Evolutionary conservation across 2,329 filamentous ascomycete genomes (phyloP).

Genomic region (Cladophialophora bantiana): DNA sequence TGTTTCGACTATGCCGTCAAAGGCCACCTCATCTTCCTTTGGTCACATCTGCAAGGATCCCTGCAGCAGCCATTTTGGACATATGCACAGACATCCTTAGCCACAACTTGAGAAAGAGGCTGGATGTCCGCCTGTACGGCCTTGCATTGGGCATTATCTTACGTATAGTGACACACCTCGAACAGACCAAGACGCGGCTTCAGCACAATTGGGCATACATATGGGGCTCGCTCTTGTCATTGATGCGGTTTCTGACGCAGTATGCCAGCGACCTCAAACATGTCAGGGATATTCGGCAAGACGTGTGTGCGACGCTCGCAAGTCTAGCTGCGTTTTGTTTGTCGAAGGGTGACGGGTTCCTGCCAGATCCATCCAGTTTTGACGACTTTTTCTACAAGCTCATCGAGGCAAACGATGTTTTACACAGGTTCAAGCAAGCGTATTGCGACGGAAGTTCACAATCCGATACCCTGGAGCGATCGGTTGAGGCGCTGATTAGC

Average conservation of each 20-base stretch:
- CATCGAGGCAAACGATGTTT: slow-evolving; percentile 82
- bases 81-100: slow-evolving; percentile 89
- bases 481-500: slow-evolving; percentile 78
- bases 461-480: slow-evolving; percentile 60
- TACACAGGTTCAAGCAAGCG: slow-evolving; percentile 75
- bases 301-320: slow-evolving; percentile 77
- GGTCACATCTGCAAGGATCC: slow-evolving; percentile 73
- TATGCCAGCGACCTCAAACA: slow-evolving; percentile 75
- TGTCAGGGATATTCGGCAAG: slow-evolving; percentile 69
- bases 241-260: slow-evolving; percentile 87
- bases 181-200: slow-evolving; percentile 79
- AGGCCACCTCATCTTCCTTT: slow-evolving; percentile 83
- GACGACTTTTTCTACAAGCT: slow-evolving; percentile 99
- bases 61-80: slow-evolving; percentile 80
- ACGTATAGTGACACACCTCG: slow-evolving; percentile 82
- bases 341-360: slow-evolving; percentile 85
- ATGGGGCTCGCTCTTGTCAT: slow-evolving; percentile 85
- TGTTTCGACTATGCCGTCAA: slow-evolving; percentile 86
- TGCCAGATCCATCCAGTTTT: slow-evolving; percentile 85
- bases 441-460: slow-evolving; percentile 49
- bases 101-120: slow-evolving; percentile 84
- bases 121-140: slow-evolving; percentile 84
- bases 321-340: slow-evolving; percentile 86
- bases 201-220: slow-evolving; percentile 94
- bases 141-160: slow-evolving; percentile 82